These are phyloP conservation scores for Claviceps africana DNA, from an alignment of 2,329 filamentous ascomycete species.

Conservation along the genomic window DNA sequence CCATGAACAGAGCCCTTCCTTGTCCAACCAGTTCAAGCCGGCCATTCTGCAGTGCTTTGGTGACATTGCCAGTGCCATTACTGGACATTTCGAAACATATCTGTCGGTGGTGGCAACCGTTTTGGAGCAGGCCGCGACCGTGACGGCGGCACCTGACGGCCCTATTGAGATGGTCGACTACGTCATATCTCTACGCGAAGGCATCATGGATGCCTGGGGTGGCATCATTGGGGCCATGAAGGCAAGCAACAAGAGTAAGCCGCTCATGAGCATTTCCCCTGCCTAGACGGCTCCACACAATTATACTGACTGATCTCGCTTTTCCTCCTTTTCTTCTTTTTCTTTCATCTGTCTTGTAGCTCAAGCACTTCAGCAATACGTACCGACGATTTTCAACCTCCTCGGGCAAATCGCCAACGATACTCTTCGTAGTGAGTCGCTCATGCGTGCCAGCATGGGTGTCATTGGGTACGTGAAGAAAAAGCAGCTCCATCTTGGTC, in stretches of 20 bases:
- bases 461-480: conserved; percentile 72
- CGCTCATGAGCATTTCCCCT: neutral
- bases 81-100: conserved; percentile 84
- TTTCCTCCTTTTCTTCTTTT: too few species aligned
- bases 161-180: conserved; percentile 96
- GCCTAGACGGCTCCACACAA: neutral
- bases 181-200: conserved; percentile 83
- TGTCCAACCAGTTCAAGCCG: conserved; percentile 94
- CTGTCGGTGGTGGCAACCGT: conserved; percentile 85
- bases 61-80: conserved; percentile 90
- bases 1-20: conserved; percentile 51
- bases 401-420: conserved; percentile 70
- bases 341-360: conserved; percentile 30
- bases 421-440: conserved; percentile 74
- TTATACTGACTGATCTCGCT: neutral
- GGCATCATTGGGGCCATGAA: conserved; percentile 95
- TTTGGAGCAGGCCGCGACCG: conserved; percentile 77
- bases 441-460: conserved; percentile 91
- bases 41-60: conserved; percentile 96
- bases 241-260: conserved; percentile 59
- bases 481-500: neutral
- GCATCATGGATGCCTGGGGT: conserved; percentile 98
- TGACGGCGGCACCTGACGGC: conserved; percentile 64
- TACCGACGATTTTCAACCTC: conserved; percentile 76
- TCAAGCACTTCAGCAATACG: conserved; percentile 57